Evolutionary conservation across 345 rosid genomes (phyloP).

Genomic region (Sisymbrium irio): DNA sequence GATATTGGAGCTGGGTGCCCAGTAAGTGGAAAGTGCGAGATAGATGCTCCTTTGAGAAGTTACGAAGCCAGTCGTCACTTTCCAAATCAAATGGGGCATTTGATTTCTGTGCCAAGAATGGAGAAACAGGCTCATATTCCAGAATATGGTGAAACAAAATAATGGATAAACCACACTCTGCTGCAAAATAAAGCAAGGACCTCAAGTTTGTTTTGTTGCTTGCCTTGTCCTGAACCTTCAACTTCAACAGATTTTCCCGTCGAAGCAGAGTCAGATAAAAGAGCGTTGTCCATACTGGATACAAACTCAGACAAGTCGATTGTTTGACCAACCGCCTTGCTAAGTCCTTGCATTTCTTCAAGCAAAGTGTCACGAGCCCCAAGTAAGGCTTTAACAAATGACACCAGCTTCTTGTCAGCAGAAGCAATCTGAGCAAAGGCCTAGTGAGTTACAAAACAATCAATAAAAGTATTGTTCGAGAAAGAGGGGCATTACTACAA

Average conservation of each 20-base stretch:
- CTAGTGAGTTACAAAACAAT: constrained; percentile 43
- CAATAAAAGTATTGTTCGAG: neutral
- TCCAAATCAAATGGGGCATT: constrained; percentile 37
- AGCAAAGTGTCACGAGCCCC: constrained; percentile 66
- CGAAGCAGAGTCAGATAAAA: constrained; percentile 43
- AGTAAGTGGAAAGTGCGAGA: constrained; percentile 52
- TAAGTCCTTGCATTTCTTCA: constrained; percentile 62
- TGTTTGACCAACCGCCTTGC: constrained; percentile 57
- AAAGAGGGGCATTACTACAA: neutral
- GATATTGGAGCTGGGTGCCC: constrained; percentile 64
- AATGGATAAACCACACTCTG: constrained; percentile 17
- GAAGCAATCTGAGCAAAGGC: constrained; percentile 42
- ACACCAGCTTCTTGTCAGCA: constrained; percentile 45
- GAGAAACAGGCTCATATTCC: constrained; percentile 19
- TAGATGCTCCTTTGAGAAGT: constrained; percentile 54
- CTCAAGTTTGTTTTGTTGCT: constrained; percentile 66
- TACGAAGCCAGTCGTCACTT: constrained; percentile 43
- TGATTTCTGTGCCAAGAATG: constrained; percentile 46
- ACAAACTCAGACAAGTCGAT: constrained; percentile 60
- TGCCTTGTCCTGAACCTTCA: constrained; percentile 58
- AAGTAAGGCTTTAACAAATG: constrained; percentile 68
- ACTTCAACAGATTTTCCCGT: constrained; percentile 41
- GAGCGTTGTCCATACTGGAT: constrained; percentile 47
- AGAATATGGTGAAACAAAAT: constrained; percentile 7
- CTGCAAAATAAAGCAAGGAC: constrained; percentile 54